phyloP scores from a whole-genome alignment of 192 early-diverging fungal genomes.

The Coemansia sp. region DNA sequence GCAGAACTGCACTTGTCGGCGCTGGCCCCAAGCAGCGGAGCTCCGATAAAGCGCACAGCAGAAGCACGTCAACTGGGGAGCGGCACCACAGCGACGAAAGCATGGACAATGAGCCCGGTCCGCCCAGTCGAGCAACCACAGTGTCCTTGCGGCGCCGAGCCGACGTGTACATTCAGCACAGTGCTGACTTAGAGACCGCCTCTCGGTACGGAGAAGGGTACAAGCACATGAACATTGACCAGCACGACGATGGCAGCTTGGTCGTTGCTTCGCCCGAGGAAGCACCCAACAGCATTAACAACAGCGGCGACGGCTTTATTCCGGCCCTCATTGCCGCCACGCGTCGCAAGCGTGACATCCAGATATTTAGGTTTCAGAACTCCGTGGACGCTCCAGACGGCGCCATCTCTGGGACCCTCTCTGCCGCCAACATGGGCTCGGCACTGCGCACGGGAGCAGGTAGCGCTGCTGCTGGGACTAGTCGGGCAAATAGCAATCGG shows the following conservation, averaged over 20 bases:
- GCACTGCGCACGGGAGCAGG: neutral
- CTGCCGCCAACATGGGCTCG: neutral
- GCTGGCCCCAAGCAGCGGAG: neutral
- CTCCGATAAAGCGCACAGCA: neutral
- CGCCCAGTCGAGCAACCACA: conserved; percentile 18
- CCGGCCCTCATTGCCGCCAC: conserved; percentile 44
- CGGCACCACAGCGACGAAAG: neutral
- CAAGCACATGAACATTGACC: conserved; percentile 40
- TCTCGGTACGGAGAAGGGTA: conserved; percentile 50
- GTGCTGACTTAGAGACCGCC: conserved; percentile 26
- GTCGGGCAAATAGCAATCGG: conserved; percentile 3
- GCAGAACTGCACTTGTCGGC: neutral
- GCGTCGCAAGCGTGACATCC: conserved; percentile 50
- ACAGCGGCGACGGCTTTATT: conserved; percentile 27
- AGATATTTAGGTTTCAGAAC: conserved; percentile 43
- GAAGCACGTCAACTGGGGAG: neutral
- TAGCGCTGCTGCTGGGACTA: neutral
- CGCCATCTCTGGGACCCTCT: conserved; percentile 15
- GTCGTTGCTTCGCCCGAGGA: conserved; percentile 21
- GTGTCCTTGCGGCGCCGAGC: conserved; percentile 10
- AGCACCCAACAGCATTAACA: neutral
- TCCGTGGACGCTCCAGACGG: conserved; percentile 34
- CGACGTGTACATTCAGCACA: conserved; percentile 42
- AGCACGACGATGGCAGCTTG: conserved; percentile 40
- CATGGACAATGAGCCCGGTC: conserved; percentile 6